Base-by-base conservation (phyloP, 2,329 filamentous ascomycete species). In the Penicillium sp. region DNA sequence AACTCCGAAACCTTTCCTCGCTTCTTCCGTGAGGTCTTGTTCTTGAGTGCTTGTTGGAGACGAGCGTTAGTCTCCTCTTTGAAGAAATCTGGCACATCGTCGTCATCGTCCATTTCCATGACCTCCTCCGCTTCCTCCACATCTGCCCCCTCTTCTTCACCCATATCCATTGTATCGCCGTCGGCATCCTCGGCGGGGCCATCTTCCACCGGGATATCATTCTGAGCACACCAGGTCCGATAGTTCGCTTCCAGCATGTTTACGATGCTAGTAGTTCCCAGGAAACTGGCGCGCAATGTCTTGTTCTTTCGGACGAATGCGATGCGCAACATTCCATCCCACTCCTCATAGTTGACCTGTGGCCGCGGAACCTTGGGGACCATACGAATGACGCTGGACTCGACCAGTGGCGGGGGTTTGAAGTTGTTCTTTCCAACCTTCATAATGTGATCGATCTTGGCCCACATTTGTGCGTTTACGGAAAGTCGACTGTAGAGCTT, bases 391-490 rank as follows among this genome's bases (percentile, higher is more conserved):
- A 97, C 93, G 56, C 89, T 93, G 8, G 87, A 91, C 76, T 99
- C 95, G 56, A 99, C 95, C 69, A 91, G 86, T 9, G 95, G 95
- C 1, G 95, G 93, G 0, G 95, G 95, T 60, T 91, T 91, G 83
- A 98, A 99, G 79, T 98, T 98, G 77, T 96, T 95, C 77, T 89
- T 90, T 63, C 93, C 92, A 46, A 98, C 93, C 78, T 96, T 96
- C 88, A 96, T 91, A 65, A 96, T 87, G 65, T 84, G 78, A 57
- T 78, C 75, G 46, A 89, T 86, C 67, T 86, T 87, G 9, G 88
- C 86, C 86, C 90, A 97, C 82, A 98, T 96, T 72, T 98, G 93
- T 19, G 90, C 91, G 69, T 98, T 98, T 57, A 96, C 93, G 1
- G 86, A 90, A 26, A 98, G 82, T n/a, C 95, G 85, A 64, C 88